These are phyloP conservation scores for Diutina siamensis DNA, from an alignment of 1,139 yeast genomes.

Conservation along the genomic window DNA sequence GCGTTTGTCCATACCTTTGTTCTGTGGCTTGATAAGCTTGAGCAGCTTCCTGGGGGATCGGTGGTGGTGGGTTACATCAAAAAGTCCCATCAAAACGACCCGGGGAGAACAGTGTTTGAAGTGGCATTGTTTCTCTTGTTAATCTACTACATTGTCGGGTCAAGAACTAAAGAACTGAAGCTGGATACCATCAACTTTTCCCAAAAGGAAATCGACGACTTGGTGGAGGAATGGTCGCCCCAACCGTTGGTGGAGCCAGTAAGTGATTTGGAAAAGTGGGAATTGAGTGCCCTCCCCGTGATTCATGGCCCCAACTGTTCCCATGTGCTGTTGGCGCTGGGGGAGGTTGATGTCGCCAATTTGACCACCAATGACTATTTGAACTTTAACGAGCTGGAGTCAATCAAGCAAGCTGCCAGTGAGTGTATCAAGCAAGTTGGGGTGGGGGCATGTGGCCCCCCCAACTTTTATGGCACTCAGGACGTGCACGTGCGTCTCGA, in stretches of 20 bases:
- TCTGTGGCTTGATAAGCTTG: slow-evolving; percentile 11
- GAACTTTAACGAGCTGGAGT: slow-evolving; percentile 37
- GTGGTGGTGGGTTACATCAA: slow-evolving; percentile 65
- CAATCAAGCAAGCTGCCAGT: slow-evolving; percentile 45
- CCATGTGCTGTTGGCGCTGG: slow-evolving; percentile 20
- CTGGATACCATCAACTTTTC: slow-evolving; percentile 57
- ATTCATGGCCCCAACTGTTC: slow-evolving; percentile 40
- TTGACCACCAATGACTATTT: slow-evolving; percentile 56
- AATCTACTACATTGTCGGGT: slow-evolving; percentile 67
- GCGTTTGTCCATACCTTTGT: slow-evolving; percentile 4
- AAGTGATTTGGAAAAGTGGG: slow-evolving; percentile 45
- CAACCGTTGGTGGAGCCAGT: slow-evolving; percentile 61
- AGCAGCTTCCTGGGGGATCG: slow-evolving; percentile 68
- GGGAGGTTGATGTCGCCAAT: slow-evolving; percentile 35
- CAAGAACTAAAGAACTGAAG: slow-evolving; percentile 72
- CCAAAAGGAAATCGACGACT: slow-evolving; percentile 64
- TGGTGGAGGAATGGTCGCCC: slow-evolving; percentile 87
- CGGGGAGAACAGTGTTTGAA: slow-evolving; percentile 79
- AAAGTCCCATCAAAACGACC: slow-evolving; percentile 91
- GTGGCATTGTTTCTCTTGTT: slow-evolving; percentile 73
- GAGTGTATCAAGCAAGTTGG: slow-evolving; percentile 60
- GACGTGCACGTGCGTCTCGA: slow-evolving; percentile 82
- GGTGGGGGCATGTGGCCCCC: slow-evolving; percentile 98
- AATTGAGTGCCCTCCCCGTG: slow-evolving; percentile 30
- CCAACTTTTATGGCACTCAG: slow-evolving; percentile 94